Base-by-base conservation (phyloP, 2,329 filamentous ascomycete genomes). In the Aspergillus sp. region DNA sequence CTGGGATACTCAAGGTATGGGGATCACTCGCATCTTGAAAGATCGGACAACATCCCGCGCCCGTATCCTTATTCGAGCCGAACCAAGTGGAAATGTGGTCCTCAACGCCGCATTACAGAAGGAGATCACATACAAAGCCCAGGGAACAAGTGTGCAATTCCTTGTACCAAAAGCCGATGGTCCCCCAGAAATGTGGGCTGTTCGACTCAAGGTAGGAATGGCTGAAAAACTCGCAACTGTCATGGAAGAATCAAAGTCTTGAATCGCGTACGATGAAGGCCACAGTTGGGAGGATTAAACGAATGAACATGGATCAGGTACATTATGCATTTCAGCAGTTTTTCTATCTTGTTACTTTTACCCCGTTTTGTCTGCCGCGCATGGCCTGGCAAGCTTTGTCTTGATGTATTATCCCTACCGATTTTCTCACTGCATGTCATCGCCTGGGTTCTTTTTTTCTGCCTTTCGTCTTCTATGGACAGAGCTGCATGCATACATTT, bases 1-100 rank as follows among this genome's bases (percentile, higher is more conserved):
- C 1, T 96, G 91, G 91, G 80, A 83, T 31, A 87, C 84, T 0
- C 86, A 89, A 73, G 92, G 91, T 49, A 80, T 91, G 7, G 92
- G 92, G 0, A 84, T 86, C 11, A 79, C 93, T 56, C 88, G 90
- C 45, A 74, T 96, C 15, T 81, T 96, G 64, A 89, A 90, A 76
- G 85, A 94, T 79, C 90, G 91, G 74, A 82, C 83, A 17, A 91
- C 87, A 0, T 86, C 85, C 22, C 82, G 84, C 30, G 84, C 88
- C 4, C 87, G 92, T 46, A 79, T 95, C 50, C 78, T 96, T 22
- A 79, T 93, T 64, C 87, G 92, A 54, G 86, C 87, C n/a, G 90
- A 93, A 66, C 91, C 91, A 0, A 85, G 88, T 64, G 92, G 92
- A 17, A 85, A 89, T 45, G 81, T 94, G 51, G 84, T 90, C 3